Base-by-base conservation (phyloP, 2,329 filamentous ascomycete species). In the Penicillium sp. region DNA sequence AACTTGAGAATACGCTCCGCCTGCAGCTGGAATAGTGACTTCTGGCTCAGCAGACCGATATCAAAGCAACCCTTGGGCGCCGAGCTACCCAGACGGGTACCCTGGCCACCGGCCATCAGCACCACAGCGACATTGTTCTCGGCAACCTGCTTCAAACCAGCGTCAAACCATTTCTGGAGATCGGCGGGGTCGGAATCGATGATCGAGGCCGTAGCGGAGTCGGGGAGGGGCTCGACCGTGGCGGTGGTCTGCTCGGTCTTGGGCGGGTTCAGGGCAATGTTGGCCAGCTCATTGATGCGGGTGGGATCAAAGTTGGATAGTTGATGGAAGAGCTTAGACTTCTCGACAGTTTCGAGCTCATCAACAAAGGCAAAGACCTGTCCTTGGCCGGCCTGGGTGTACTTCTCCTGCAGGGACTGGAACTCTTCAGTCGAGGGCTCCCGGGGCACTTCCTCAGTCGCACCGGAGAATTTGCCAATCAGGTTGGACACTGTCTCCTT, bases 21-120 rank as follows among this genome's bases (percentile, higher is more conserved):
- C 78, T 99, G 95, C 67, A 99, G 90, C 81, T 98, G 93, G 84
- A 99, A 99, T 58, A 99, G 84, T 16, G 92, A 92, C 82, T 99
- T 99, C 73, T 89, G 80, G 66, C 91, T 96, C 31, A 93, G 91
- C 56, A 99, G 85, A 19, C 92, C 92, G 75, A 99, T 98, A 73
- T 99, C 89, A 78, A 90, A 99, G 84, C 93, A 98, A 56, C 95
- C 95, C 82, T 99, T 99, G 65, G 95, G 95, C 19, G 89, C 93
- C 56, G 92, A 95, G 82, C 92, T 97, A 66, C 95, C 95, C 62
- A 99, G 80, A 61, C 95, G 86, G 60, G 95, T 99, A 63, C 95
- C 95, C 80, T 99, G 95, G 33, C 95, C 95, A 72, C 95, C 95
- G 57, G 95, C 95, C 90, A 99, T 96, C 70, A 99, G 85, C 51